Conservation (phyloP, 345 rosid genomes). For the Dovyalis caffra region DNA sequence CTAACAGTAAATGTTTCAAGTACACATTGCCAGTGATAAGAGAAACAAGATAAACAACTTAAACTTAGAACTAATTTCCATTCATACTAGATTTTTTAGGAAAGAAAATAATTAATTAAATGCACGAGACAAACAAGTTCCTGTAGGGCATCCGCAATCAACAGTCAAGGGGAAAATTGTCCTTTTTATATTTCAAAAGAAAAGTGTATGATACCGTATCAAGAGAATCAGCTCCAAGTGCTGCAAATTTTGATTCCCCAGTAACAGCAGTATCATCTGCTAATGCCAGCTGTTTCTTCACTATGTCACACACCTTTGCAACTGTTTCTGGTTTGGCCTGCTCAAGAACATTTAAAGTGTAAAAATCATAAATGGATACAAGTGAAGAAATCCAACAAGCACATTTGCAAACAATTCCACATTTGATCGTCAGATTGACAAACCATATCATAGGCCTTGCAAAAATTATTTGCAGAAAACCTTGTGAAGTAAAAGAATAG, state of each 20-base stretch:
- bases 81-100: not conserved
- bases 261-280: constrained; percentile 48
- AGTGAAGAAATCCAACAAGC: not conserved
- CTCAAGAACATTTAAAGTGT: not conserved
- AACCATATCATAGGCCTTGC: not conserved
- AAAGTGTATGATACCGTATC: constrained; percentile 56
- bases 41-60: not conserved
- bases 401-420: not conserved
- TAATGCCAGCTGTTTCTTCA: constrained; percentile 79
- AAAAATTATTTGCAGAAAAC: not conserved
- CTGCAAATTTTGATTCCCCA: constrained; percentile 65
- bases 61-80: not conserved
- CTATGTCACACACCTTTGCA: constrained; percentile 71
- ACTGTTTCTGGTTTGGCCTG: constrained; percentile 88
- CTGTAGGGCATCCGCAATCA: not conserved
- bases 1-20: too few relatives aligned
- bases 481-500: not conserved
- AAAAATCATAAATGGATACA: not conserved
- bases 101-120: not conserved
- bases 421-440: not conserved
- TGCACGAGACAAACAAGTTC: not conserved
- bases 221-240: constrained; percentile 92
- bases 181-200: not conserved
- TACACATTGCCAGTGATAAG: not conserved
- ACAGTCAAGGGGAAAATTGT: not conserved